Percentiles rank a stretch among this genome's conserved stretches.
phyloP scores from a whole-genome alignment of 129 eudicot genomes.

The Cynara cardunculus region DNA sequence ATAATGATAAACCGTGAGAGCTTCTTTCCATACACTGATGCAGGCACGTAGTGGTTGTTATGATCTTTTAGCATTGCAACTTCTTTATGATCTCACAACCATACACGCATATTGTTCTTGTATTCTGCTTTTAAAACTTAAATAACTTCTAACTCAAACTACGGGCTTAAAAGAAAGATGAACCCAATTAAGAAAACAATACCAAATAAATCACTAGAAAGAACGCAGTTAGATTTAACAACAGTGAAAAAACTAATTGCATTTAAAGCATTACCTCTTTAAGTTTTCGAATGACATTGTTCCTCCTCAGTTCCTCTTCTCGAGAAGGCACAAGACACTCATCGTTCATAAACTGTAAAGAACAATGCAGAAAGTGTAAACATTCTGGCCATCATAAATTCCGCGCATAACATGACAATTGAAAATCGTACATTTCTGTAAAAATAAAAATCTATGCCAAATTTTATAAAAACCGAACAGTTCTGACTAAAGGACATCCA shows the following conservation, averaged over 20 bases:
- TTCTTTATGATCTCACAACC: too few relatives aligned
- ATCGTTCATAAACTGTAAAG: constrained; percentile 44
- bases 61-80: too few relatives aligned
- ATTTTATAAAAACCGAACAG: not conserved
- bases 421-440: not conserved
- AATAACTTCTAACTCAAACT: not conserved
- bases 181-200: not conserved
- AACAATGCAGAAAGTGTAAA: not conserved
- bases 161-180: not conserved
- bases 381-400: not conserved
- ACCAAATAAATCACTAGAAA: not conserved
- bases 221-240: not conserved
- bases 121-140: not conserved
- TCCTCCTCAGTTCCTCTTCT: constrained; percentile 57
- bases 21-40: too few relatives aligned
- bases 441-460: not conserved
- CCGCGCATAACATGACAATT: not conserved
- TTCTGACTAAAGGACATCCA: not conserved
- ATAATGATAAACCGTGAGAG: too few relatives aligned
- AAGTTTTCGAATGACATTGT: constrained; percentile 39
- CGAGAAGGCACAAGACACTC: constrained; percentile 58
- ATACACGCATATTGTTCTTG: not conserved
- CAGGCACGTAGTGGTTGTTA: too few relatives aligned
- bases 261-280: constrained; percentile 39
- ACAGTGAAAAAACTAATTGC: not conserved